Conservation (phyloP, 768 basidiomycete species). For the Terana coerulea region DNA sequence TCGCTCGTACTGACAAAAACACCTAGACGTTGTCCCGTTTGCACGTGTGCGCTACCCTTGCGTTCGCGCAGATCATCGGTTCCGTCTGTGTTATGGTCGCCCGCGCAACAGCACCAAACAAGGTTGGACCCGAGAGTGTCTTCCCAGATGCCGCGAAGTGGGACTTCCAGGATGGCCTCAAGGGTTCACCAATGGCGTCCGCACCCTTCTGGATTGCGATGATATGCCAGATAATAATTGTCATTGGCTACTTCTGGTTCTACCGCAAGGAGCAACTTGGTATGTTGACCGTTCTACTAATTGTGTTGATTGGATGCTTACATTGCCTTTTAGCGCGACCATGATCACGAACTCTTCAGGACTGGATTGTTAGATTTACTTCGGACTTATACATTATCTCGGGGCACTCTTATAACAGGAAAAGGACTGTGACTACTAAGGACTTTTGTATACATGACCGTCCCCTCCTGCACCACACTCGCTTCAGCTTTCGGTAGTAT, state of each 20-base stretch:
- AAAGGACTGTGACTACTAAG: constrained; percentile 25
- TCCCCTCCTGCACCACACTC: constrained; percentile 21
- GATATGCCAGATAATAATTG: constrained; percentile 76
- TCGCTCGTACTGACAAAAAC: neutral
- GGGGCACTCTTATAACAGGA: constrained; percentile 19
- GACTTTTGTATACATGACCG: constrained; percentile 24
- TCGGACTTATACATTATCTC: constrained; percentile 27
- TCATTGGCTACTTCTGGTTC: constrained; percentile 94
- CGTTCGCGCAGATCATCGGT: constrained; percentile 87
- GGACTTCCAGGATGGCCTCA: constrained; percentile 74
- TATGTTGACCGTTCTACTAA: constrained; percentile 32
- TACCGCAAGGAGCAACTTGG: constrained; percentile 92
- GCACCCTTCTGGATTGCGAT: constrained; percentile 89
- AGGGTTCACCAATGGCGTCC: constrained; percentile 77
- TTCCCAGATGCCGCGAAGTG: constrained; percentile 92
- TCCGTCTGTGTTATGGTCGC: constrained; percentile 91
- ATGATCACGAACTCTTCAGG: constrained; percentile 25
- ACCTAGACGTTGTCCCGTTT: constrained; percentile 78
- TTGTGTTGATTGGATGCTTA: constrained; percentile 1
- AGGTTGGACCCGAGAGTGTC: constrained; percentile 84
- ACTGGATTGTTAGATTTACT: constrained; percentile 18
- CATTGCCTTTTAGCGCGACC: constrained; percentile 25
- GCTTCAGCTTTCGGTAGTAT: constrained; percentile 18
- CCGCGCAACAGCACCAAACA: constrained; percentile 84
- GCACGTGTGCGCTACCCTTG: constrained; percentile 91